Conservation (phyloP, 495 filamentous ascomycete genomes). For the Trichoderma virens region DNA sequence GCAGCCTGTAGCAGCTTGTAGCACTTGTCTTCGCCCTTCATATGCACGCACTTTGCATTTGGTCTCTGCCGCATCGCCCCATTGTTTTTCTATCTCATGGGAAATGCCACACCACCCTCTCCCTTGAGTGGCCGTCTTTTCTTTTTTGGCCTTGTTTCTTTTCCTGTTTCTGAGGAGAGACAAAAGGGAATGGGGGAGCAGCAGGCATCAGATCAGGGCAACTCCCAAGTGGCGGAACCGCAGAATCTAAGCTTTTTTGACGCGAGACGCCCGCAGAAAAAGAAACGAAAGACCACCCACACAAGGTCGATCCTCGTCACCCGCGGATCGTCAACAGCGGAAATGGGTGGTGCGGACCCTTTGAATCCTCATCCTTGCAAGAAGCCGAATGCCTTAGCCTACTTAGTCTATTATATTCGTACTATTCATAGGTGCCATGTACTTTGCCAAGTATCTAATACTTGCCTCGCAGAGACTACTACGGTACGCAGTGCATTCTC, state of each 20-base stretch:
- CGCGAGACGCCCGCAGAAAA: neutral
- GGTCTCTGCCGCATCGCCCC: neutral
- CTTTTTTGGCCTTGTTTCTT: neutral
- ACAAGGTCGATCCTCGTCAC: neutral
- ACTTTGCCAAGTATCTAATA: no score
- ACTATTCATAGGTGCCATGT: no score
- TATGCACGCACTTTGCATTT: slow-evolving; percentile 7
- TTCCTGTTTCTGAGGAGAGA: no score
- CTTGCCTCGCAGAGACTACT: no score
- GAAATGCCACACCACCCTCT: neutral
- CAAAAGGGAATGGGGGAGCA: no score
- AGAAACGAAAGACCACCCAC: no score
- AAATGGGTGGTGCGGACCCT: neutral
- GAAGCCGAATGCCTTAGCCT: neutral
- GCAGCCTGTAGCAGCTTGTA: no score
- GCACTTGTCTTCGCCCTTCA: neutral
- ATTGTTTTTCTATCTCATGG: neutral
- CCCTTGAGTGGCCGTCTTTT: neutral
- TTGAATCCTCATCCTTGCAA: neutral
- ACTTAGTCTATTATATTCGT: no score
- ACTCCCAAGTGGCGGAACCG: no score
- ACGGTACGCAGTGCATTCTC: neutral
- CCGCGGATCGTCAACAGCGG: neutral
- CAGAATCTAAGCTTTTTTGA: slow-evolving; percentile 1
- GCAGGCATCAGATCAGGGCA: no score